phyloP scores from a whole-genome alignment of 192 early-diverging fungal species.

The Rhizophagus sp. region DNA sequence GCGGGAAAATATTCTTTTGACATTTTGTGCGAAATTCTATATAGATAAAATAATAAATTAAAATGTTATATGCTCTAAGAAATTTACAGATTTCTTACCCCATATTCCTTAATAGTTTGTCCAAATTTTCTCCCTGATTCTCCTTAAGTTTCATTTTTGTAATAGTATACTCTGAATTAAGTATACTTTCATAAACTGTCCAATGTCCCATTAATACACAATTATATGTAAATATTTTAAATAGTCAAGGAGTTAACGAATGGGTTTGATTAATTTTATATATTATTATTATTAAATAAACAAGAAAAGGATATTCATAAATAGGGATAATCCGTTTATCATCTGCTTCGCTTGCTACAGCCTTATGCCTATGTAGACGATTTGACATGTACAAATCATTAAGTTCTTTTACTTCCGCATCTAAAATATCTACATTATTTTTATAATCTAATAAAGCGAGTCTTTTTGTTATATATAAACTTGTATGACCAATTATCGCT shows the following conservation, averaged over 20 bases:
- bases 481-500: constrained; percentile 16
- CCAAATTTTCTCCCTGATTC: not conserved
- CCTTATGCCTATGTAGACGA: not conserved
- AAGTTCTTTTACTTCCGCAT: constrained; percentile 7
- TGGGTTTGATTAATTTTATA: not conserved
- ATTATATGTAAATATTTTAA: constrained; percentile 5
- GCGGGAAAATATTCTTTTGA: constrained; percentile 1
- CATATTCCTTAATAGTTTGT: not conserved
- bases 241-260: not conserved
- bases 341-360: not conserved
- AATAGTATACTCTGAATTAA: constrained; percentile 19
- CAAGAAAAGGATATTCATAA: constrained; percentile 20
- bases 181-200: constrained; percentile 19
- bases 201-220: constrained; percentile 22
- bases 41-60: not conserved
- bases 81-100: not conserved
- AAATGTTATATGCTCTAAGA: not conserved
- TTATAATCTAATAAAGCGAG: not conserved
- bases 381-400: not conserved
- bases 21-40: not conserved
- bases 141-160: constrained; percentile 5
- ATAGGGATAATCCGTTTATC: not conserved
- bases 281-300: not conserved
- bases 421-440: not conserved
- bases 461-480: constrained; percentile 5